Base-by-base conservation (phyloP, 768 basidiomycete species). In the Panaeolus papilionaceus region DNA sequence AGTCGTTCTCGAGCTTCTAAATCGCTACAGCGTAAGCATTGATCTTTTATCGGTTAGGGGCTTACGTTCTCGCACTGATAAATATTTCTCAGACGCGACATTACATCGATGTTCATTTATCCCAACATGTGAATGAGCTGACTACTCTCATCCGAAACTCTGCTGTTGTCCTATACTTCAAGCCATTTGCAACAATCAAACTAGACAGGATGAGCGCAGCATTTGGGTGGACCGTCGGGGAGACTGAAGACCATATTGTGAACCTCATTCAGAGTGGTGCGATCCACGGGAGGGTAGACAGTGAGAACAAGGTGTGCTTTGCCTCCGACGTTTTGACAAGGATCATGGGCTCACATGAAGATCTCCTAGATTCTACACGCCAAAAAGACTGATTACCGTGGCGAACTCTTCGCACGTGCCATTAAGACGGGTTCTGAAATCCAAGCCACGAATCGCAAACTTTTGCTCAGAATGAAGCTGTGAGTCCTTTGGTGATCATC, bases 111-210 rank as follows among this genome's bases (percentile, higher is more conserved):
- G 85, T 94, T 49, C 92, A 96, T 77, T 85, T 98, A 18, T 80
- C 84, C 5, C 75, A 81, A 4, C 95, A 98, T 74, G 84, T 95
- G 44, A 71, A 79, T 63, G 84, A 85, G 11, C 82, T 99, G 61
- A 86, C 87, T 42, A 84, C 83, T 72, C 82, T 88, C 38, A 92
- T 98, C 77, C 89, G 88, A 45, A 89, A 91, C 71, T 89, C 88
- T 67, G 91, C 94, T 0, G 83, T 98, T 62, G 84, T 86, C n/a
- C 86, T 95, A 61, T 98, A 96, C 79, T 95, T 98, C 83, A 87
- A 90, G 71, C 96, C 96, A 0, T 99, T 96, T 77, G 85, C 92
- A 33, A 88, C 92, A 9, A 94, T 98, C 75, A 85, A 88, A 70
- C 85, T 98, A 37, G 89, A 91, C 49, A 86, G 91, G 40, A 96